A percentile compares a stretch with the other conserved stretches of the same genome.
Conservation (phyloP, 176 grass and related monocot species). For the Oryza meridionalis region DNA sequence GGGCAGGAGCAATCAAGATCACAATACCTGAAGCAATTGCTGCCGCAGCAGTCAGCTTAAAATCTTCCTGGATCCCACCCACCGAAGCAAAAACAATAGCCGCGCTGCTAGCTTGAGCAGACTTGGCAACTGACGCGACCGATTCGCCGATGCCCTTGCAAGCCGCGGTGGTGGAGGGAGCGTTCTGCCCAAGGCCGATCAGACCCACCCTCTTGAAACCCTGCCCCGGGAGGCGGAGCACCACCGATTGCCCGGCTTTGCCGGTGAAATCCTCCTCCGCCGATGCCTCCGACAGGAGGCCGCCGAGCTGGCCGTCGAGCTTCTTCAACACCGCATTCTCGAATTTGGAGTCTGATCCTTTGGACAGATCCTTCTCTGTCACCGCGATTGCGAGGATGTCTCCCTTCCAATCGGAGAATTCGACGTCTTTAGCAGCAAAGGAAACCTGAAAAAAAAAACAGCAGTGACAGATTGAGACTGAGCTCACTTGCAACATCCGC, state of each 20-base stretch:
- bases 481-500: background rate
- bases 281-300: slow-evolving; percentile 71
- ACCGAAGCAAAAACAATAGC: slow-evolving; percentile 70
- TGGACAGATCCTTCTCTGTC: slow-evolving; percentile 85
- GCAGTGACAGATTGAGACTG: background rate
- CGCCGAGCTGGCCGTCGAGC: slow-evolving; percentile 68
- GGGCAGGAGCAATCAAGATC: background rate
- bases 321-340: slow-evolving; percentile 75
- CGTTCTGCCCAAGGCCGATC: slow-evolving; percentile 69
- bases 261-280: slow-evolving; percentile 90
- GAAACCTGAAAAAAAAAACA: slow-evolving; percentile 49
- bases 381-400: slow-evolving; percentile 84
- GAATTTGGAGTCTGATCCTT: slow-evolving; percentile 76
- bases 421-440: slow-evolving; percentile 71
- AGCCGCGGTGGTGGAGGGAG: slow-evolving; percentile 53
- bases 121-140: slow-evolving; percentile 73
- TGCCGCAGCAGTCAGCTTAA: slow-evolving; percentile 62
- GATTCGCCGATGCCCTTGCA: slow-evolving; percentile 71
- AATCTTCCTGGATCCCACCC: slow-evolving; percentile 53
- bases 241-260: slow-evolving; percentile 73
- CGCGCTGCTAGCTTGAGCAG: slow-evolving; percentile 70
- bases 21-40: slow-evolving; percentile 77
- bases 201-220: slow-evolving; percentile 87
- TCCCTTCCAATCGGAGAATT: slow-evolving; percentile 86
- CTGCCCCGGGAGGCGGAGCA: slow-evolving; percentile 75